Evolutionary conservation across 805 yeast genomes (phyloP).

Genomic region (Debaryomyces tyrocola): DNA sequence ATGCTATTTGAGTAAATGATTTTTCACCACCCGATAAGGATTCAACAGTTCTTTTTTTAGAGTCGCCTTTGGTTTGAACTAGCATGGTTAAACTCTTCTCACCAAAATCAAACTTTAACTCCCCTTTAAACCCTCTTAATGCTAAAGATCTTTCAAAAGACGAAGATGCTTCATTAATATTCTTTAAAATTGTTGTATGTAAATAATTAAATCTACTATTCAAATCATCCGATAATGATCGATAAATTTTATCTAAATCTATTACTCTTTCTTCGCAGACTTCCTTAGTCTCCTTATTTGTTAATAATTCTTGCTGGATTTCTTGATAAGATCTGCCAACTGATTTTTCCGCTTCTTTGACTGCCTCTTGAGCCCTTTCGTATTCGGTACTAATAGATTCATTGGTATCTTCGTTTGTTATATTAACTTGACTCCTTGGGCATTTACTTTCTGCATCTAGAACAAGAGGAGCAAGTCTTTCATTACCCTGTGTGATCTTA

Average conservation of each 20-base stretch:
- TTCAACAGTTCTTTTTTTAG: conserved; percentile 65
- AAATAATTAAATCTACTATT: conserved; percentile 31
- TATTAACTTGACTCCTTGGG: conserved; percentile 44
- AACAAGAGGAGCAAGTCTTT: conserved; percentile 14
- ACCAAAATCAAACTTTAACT: conserved; percentile 60
- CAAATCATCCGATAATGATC: conserved; percentile 28
- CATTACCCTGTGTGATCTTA: conserved; percentile 13
- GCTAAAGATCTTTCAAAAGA: conserved; percentile 60
- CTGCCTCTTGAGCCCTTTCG: conserved; percentile 42
- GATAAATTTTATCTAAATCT: conserved; percentile 28
- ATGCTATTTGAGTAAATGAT: conserved; percentile 87
- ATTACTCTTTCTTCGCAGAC: conserved; percentile 42
- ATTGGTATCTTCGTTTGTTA: conserved; percentile 39
- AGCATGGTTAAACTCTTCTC: conserved; percentile 52
- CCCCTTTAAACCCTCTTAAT: conserved; percentile 73
- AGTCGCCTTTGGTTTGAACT: conserved; percentile 62
- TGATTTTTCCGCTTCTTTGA: conserved; percentile 51
- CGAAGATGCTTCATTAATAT: conserved; percentile 29
- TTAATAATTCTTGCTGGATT: conserved; percentile 48
- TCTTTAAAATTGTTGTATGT: conserved; percentile 30
- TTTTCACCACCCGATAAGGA: conserved; percentile 97
- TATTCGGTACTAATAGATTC: conserved; percentile 53
- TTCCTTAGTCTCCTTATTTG: conserved; percentile 42
- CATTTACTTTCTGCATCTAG: conserved; percentile 43
- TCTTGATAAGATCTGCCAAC: conserved; percentile 59